These are phyloP conservation scores for Collybiopsis confluens DNA, from an alignment of 768 basidiomycete genomes.

Conservation along the genomic window DNA sequence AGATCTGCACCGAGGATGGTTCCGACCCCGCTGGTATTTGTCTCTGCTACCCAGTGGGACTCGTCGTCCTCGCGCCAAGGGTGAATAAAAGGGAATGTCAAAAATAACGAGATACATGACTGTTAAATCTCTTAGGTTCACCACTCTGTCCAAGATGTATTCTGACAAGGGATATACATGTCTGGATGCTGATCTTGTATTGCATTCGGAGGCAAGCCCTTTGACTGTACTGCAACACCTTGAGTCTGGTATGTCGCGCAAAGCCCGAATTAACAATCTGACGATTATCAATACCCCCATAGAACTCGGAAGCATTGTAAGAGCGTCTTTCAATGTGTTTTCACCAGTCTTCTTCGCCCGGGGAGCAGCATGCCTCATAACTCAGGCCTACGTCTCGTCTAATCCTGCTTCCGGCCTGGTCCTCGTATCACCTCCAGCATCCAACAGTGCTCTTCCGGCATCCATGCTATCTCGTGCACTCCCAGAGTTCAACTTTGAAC, in stretches of 20 bases:
- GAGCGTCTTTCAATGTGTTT: slow-evolving; percentile 42
- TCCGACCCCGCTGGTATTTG: slow-evolving; percentile 51
- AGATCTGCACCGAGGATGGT: slow-evolving; percentile 38
- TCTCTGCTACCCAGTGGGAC: slow-evolving; percentile 46
- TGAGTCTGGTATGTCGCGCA: slow-evolving; percentile 33
- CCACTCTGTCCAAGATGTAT: slow-evolving; percentile 32
- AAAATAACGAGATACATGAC: background rate
- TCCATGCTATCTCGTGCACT: slow-evolving; percentile 30
- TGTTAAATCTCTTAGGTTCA: slow-evolving; percentile 25
- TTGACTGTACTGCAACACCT: slow-evolving; percentile 32
- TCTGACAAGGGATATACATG: slow-evolving; percentile 46
- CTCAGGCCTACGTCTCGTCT: slow-evolving; percentile 66
- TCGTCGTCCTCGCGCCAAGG: slow-evolving; percentile 27
- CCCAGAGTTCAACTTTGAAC: slow-evolving; percentile 57
- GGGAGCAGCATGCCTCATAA: slow-evolving; percentile 46
- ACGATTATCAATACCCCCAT: background rate
- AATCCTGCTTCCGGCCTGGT: slow-evolving; percentile 59
- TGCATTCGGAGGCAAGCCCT: slow-evolving; percentile 22
- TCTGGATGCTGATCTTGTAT: slow-evolving; percentile 36
- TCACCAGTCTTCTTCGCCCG: slow-evolving; percentile 56
- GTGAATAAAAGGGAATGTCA: slow-evolving; percentile 19
- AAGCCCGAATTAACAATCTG: background rate
- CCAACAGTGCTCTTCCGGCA: slow-evolving; percentile 30
- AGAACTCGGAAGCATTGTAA: slow-evolving; percentile 42
- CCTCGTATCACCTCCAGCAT: slow-evolving; percentile 52